Evolutionary conservation across 129 eudicot species (phyloP).

Genomic region (Escallonia herrerae): DNA sequence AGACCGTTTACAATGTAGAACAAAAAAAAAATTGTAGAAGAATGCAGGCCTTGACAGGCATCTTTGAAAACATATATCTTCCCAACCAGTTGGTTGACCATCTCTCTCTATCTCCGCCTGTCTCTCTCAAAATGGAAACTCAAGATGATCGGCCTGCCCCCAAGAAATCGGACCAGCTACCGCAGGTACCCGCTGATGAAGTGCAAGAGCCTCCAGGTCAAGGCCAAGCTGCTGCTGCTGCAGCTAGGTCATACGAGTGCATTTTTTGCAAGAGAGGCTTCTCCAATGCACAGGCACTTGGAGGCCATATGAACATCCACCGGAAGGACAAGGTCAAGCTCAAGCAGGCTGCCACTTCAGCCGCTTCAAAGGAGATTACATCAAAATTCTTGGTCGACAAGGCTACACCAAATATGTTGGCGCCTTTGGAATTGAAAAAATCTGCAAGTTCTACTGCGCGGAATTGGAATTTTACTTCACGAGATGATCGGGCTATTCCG

Average conservation of each 20-base stretch:
- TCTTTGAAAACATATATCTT: background rate
- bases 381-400: background rate
- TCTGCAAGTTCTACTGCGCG: conserved; percentile 1
- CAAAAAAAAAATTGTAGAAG: too few relatives aligned
- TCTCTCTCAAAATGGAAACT: background rate
- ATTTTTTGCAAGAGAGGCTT: conserved; percentile 21
- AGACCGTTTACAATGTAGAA: too few relatives aligned
- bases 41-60: background rate
- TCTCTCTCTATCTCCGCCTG: background rate
- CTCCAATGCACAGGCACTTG: conserved; percentile 27
- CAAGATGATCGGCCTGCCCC: background rate
- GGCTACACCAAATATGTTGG: background rate
- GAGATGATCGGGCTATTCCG: background rate
- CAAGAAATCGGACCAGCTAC: background rate
- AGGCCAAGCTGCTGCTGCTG: background rate
- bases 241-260: conserved; percentile 23
- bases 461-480: background rate
- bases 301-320: conserved; percentile 33
- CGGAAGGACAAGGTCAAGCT: conserved; percentile 25
- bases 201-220: background rate
- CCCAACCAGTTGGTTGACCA: background rate
- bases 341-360: conserved; percentile 7
- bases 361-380: background rate
- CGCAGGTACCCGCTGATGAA: background rate
- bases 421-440: background rate